Percentiles rank a stretch among this genome's conserved stretches.
Evolutionary conservation across 2,329 filamentous ascomycete species (phyloP).

Genomic region (Raffaelea deltoideospora): DNA sequence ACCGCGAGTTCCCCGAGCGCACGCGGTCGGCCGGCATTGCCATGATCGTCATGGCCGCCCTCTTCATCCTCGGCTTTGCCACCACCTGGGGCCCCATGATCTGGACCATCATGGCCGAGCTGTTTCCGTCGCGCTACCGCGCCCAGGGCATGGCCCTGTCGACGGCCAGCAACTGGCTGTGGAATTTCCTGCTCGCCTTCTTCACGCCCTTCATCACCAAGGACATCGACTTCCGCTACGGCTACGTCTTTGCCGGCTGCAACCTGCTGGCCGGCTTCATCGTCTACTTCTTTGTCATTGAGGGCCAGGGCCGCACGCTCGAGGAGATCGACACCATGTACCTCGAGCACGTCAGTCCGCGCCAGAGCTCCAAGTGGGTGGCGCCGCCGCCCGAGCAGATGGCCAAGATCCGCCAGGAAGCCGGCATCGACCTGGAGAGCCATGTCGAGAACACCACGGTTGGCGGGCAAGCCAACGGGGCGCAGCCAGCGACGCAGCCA

Average conservation of each 20-base stretch:
- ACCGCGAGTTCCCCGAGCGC: slow-evolving; percentile 24
- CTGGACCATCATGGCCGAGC: slow-evolving; percentile 11
- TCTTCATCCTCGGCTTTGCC: slow-evolving; percentile 62
- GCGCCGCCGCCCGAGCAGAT: neutral
- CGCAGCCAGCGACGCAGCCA: too few relatives aligned
- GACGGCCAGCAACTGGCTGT: slow-evolving; percentile 34
- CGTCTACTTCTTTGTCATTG: slow-evolving; percentile 65
- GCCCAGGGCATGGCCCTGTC: slow-evolving; percentile 10
- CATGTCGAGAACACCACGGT: neutral
- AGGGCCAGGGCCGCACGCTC: slow-evolving; percentile 71
- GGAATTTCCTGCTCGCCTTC: slow-evolving; percentile 37
- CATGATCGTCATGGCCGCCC: slow-evolving; percentile 58
- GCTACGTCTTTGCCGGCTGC: slow-evolving; percentile 60
- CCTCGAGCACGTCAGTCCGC: slow-evolving; percentile 8
- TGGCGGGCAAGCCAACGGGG: neutral
- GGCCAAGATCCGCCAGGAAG: neutral
- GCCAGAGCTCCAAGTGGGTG: slow-evolving; percentile 2
- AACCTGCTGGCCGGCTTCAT: slow-evolving; percentile 45
- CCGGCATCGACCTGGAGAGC: neutral
- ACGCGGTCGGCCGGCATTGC: slow-evolving; percentile 36
- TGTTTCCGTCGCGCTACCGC: slow-evolving; percentile 10
- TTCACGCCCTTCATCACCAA: slow-evolving; percentile 20
- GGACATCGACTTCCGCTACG: slow-evolving; percentile 52
- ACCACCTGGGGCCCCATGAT: slow-evolving; percentile 12
- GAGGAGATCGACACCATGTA: slow-evolving; percentile 64